Evolutionary conservation across 129 eudicot genomes (phyloP), one percentile per base, ranked within the genome.

Genomic region (Lactuca saligna): DNA sequence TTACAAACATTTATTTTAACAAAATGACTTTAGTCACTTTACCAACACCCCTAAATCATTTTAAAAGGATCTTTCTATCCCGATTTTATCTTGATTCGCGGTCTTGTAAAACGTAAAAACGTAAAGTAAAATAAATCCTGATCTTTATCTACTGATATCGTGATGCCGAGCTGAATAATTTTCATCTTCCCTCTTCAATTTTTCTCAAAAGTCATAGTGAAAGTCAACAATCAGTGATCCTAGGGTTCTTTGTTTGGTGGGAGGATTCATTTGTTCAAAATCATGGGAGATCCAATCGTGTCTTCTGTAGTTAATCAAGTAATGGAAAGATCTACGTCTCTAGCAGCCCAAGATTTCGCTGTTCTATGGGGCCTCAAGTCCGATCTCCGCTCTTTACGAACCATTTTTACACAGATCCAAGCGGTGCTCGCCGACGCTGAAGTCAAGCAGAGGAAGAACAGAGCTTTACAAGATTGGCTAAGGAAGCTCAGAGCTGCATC

Each of bases 281-380:
- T 20, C 38, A 76, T 76, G 81, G 81, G 81, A 17, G 81, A 76
- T 62, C 81, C 81, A 54, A 76, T 76, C 17, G 59, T 76, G 7
- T 76, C 81, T 53, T 69, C 75, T 1, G 75, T 76, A 31, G 70
- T 76, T 65, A 76, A 44, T 54, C 75, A 61, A 17, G 59, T 76
- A 7, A 69, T 68, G 60, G 70, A 76, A 62, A 37, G 70, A 42
- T 76, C 81, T 50, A 76, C 59, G 0, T 76, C 81, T 15, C 13
- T 76, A 33, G 81, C 81, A 35, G 42, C 75, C 17, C 81, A 76
- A 62, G 81, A 76, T 44, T 76, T 76, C 59, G 81, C 81, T 0
- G 81, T 76, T 1, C 51, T 76, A 14, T 76, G 81, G 81, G 81
- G 81, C 60, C 81, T 76, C 75, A 76, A 76, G 50, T 69, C 81